Evolutionary conservation across 306 rosid genomes (phyloP).

Genomic region (Vigna hirtella): DNA sequence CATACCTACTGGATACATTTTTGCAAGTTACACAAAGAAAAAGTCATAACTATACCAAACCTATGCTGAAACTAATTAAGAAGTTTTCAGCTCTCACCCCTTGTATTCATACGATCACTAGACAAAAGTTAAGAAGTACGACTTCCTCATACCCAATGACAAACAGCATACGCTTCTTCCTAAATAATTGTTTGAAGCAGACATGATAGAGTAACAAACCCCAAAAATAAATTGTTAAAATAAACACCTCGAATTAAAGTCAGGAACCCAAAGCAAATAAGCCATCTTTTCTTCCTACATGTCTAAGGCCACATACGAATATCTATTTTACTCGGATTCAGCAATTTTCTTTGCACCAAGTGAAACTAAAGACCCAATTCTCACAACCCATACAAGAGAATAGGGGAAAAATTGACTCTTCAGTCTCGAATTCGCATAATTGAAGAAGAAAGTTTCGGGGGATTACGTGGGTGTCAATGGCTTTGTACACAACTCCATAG

Average conservation of each 20-base stretch:
- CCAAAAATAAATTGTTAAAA: slow-evolving; percentile 24
- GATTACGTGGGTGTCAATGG: slow-evolving; percentile 83
- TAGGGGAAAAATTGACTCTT: neutral
- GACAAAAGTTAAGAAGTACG: neutral
- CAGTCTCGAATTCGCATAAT: slow-evolving; percentile 10
- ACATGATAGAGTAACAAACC: slow-evolving; percentile 10
- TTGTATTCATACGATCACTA: neutral
- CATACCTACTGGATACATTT: slow-evolving; percentile 1
- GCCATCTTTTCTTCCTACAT: slow-evolving; percentile 16
- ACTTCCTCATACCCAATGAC: slow-evolving; percentile 30
- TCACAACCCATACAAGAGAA: neutral
- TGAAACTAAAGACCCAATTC: slow-evolving; percentile 17
- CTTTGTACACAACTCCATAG: slow-evolving; percentile 89
- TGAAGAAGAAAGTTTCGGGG: neutral
- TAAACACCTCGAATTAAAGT: slow-evolving; percentile 14
- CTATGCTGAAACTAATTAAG: slow-evolving; percentile 13
- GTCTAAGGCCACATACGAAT: neutral
- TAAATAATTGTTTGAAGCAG: neutral
- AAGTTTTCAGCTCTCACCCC: slow-evolving; percentile 2
- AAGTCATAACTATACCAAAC: slow-evolving; percentile 15
- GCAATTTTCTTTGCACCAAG: slow-evolving; percentile 8
- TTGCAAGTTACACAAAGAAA: slow-evolving; percentile 12
- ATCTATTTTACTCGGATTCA: slow-evolving; percentile 4
- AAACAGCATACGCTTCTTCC: neutral
- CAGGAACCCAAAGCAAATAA: neutral